Base-by-base conservation (phyloP, 2,329 filamentous ascomycete genomes). In the Paradendryphiella salina region DNA sequence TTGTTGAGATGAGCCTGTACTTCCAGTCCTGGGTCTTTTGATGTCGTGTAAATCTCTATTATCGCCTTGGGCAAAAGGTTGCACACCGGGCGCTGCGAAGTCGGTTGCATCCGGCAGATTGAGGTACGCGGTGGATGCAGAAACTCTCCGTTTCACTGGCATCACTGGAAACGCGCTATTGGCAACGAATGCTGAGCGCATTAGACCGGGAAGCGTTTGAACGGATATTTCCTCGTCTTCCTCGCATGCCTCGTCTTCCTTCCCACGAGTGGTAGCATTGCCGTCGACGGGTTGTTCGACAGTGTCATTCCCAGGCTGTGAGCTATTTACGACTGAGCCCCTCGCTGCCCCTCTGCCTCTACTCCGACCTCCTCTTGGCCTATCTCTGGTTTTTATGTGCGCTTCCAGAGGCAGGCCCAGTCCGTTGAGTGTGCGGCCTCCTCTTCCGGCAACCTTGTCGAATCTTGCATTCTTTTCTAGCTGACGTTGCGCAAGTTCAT, bases 131-230 rank as follows among this genome's bases (percentile, higher is more conserved):
- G 41, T 21, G 7, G 41, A 32, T 13, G 23, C 51, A 6, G 49
- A 48, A 13, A 52, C 28, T 7, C 35, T 50, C 10, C 48, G 49
- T 31, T 49, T 37, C 1, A 63, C 33, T 14, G 59, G 60, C 1
- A 64, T 63, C 7, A 57, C 40, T 3, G 66, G 54, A 8, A 72
- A 57, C 0, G 68, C 70, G 50, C 69, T 72, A 34, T 65, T 68
- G 15, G 64, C 59, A 28, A 73, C 44, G 31, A 71, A 69, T 8
- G 67, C 61, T 13, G 66, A 70, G 50, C 61, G 63, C 45, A 57
- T 55, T 3, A 68, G 20, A 28, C 44, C 42, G 2, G 68, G 67
- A 2, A 65, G 70, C n/a, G 54, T 17, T 4, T 36, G 41, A 1
- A 46, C 10, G 29, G n/a, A 28, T 11, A 43, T 41, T 10, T 50